Evolutionary conservation across 257 asterid genomes (phyloP).

Genomic region (Solanum ossicruentum): DNA sequence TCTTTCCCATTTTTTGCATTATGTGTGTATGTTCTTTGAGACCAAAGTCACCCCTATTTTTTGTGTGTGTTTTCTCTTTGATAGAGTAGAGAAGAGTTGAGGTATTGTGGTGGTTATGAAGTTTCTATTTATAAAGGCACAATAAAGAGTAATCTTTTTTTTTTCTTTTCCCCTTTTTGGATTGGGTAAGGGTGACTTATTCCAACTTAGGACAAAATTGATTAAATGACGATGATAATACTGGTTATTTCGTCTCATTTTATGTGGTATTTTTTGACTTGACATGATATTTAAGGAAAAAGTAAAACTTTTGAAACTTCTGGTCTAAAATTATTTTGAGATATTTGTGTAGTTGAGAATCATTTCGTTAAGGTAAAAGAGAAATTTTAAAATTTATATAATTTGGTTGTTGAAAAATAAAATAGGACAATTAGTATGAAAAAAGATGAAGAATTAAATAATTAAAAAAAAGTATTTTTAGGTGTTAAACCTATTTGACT

Average conservation of each 20-base stretch:
- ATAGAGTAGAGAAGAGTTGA: not conserved
- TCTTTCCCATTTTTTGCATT: slow-evolving; percentile 24
- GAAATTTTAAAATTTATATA: no score
- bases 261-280: no score
- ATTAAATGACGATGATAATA: not conserved
- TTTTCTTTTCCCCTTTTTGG: not conserved
- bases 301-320: no score
- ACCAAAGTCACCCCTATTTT: slow-evolving; percentile 27
- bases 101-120: not conserved
- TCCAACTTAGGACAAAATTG: not conserved
- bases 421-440: no score
- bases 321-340: no score
- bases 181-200: not conserved
- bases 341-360: no score
- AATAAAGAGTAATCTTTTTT: not conserved
- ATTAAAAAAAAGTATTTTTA: no score
- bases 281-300: no score
- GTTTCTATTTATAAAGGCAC: not conserved
- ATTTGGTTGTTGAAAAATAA: no score
- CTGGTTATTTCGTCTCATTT: no score
- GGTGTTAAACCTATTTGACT: not conserved
- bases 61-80: not conserved
- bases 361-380: no score
- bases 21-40: slow-evolving; percentile 13
- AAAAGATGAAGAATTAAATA: no score